Evolutionary conservation across 169 alveolate genomes (phyloP).

Genomic region (Plasmodium knowlesi): DNA sequence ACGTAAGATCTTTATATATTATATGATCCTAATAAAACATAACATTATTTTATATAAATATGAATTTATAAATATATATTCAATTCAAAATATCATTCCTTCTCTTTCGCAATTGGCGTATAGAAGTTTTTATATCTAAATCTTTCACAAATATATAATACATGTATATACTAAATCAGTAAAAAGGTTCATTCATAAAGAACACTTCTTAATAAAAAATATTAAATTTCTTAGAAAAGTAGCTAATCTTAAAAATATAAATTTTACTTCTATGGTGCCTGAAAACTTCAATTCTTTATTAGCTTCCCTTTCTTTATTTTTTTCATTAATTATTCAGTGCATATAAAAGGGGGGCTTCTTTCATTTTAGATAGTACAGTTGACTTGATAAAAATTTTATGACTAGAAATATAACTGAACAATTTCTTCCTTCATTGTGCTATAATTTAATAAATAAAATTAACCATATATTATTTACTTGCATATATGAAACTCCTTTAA

Average conservation of each 20-base stretch:
- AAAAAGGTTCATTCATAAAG: background rate
- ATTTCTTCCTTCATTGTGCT: background rate
- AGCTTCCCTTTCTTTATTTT: no score
- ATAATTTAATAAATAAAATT: no score
- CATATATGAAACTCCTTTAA: no score
- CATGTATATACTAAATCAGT: no score
- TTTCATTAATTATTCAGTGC: background rate
- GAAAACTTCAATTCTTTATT: no score
- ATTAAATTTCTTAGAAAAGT: background rate
- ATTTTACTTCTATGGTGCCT: background rate
- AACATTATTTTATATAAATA: background rate
- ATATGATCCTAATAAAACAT: no score
- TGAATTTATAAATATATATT: background rate
- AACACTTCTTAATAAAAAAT: no score
- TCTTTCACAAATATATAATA: no score
- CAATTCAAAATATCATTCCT: no score
- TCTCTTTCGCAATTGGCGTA: background rate
- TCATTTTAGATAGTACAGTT: background rate
- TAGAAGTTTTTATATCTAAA: background rate
- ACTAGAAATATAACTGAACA: background rate
- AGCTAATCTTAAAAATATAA: background rate
- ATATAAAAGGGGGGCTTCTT: background rate
- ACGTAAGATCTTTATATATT: no score
- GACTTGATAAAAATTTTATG: background rate
- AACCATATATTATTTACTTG: no score